Evolutionary conservation across 257 asterid species (phyloP).

Genomic region (Thymus quinquecostatus): DNA sequence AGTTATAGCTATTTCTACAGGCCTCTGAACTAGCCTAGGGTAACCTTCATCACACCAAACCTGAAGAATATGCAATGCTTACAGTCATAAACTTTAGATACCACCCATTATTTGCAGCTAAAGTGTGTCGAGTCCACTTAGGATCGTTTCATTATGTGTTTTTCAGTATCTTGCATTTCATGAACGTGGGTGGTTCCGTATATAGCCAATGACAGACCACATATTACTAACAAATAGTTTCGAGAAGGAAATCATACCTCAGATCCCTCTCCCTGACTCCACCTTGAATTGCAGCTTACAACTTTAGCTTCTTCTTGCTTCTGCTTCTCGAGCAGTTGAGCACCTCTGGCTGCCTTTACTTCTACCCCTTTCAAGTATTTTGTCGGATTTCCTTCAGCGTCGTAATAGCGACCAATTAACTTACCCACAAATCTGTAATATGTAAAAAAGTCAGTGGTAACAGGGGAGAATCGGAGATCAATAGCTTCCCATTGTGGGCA

Average conservation of each 20-base stretch:
- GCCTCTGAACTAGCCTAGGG: slow-evolving; percentile 89
- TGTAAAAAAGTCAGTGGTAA: not conserved
- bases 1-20: slow-evolving; percentile 77
- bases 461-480: not conserved
- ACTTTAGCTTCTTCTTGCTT: slow-evolving; percentile 79
- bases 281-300: slow-evolving; percentile 80
- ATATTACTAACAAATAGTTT: not conserved
- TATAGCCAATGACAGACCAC: not conserved
- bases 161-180: too few species aligned
- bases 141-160: too few species aligned
- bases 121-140: too few species aligned
- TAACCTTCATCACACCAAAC: slow-evolving; percentile 86
- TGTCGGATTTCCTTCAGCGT: slow-evolving; percentile 71
- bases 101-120: too few species aligned
- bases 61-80: too few species aligned
- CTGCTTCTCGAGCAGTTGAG: slow-evolving; percentile 86
- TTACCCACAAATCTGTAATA: slow-evolving; percentile 69
- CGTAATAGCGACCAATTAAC: slow-evolving; percentile 82
- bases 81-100: too few species aligned
- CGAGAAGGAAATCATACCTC: slow-evolving; percentile 54
- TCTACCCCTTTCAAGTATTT: slow-evolving; percentile 89
- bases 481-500: not conserved
- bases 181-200: too few species aligned
- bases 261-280: slow-evolving; percentile 95
- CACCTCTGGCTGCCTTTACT: slow-evolving; percentile 93